Evolutionary conservation across 352 stramenopile species (phyloP).

Genomic region (Phytophthora hybrid): DNA sequence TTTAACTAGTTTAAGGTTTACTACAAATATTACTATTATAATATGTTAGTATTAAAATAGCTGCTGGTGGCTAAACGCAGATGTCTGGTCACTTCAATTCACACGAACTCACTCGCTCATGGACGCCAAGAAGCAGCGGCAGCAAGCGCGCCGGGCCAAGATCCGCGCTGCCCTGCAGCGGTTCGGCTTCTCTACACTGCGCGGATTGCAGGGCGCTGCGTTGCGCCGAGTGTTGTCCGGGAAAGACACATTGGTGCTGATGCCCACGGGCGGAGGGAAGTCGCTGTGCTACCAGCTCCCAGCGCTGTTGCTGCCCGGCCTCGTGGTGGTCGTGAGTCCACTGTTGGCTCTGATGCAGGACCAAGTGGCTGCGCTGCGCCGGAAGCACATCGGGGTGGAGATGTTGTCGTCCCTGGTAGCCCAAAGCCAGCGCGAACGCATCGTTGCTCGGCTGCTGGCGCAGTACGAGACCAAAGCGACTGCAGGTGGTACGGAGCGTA

Average conservation of each 20-base stretch:
- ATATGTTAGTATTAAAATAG: no score
- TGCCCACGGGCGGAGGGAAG: slow-evolving; percentile 98
- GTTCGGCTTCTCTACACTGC: slow-evolving; percentile 56
- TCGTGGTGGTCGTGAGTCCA: slow-evolving; percentile 91
- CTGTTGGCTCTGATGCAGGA: slow-evolving; percentile 92
- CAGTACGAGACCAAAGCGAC: slow-evolving; percentile 17
- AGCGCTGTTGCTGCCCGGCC: slow-evolving; percentile 62
- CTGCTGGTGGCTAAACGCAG: no score
- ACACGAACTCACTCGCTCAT: background rate
- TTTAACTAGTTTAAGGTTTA: no score
- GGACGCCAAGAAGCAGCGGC: slow-evolving; percentile 26
- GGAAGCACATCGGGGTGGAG: slow-evolving; percentile 54
- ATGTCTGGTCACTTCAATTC: slow-evolving; percentile 2
- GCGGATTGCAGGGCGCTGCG: slow-evolving; percentile 52
- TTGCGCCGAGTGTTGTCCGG: slow-evolving; percentile 52
- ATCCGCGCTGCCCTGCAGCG: slow-evolving; percentile 55
- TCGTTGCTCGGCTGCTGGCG: slow-evolving; percentile 40
- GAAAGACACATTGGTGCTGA: slow-evolving; percentile 87
- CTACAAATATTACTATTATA: no score
- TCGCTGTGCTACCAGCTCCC: slow-evolving; percentile 97
- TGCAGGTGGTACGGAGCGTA: slow-evolving; percentile 2
- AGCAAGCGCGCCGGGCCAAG: slow-evolving; percentile 52
- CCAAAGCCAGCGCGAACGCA: slow-evolving; percentile 35
- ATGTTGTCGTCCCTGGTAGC: slow-evolving; percentile 65
- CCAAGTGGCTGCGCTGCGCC: slow-evolving; percentile 76